Evolutionary conservation across 768 basidiomycete species (phyloP), one percentile per base, ranked within the genome.

Genomic region (Filobasidium floriforme): DNA sequence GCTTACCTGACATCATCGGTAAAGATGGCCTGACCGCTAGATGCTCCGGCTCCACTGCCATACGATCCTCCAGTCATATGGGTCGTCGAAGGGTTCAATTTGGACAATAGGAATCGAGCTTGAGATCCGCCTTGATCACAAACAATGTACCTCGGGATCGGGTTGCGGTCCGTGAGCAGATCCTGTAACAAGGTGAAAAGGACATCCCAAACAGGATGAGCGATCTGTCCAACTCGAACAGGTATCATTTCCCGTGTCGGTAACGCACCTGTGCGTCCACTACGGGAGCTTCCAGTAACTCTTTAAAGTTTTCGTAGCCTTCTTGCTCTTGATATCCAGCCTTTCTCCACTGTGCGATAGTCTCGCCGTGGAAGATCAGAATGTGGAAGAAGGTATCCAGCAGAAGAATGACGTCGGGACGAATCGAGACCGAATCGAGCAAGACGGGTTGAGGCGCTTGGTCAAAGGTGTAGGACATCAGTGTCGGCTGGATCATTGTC

Each of bases 371-470:
- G 88, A 96, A 98, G 79, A 99, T 98, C 73, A 98, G 88, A 71
- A 98, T 96, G 77, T 99, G 94, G 91, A 99, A 98, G 85, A 94
- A 99, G 1, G 94, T 98, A 75, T 99, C 96, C 62, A 99, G 87
- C 11, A 99, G 85, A 37, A 99, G 86, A 74, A 99, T 87, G 68
- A 93, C 91, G 73, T 98, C 96, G 52, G 89, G 89, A 79, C 94
- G 92, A 81, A 98, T 97, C 59, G 94, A 98, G 54, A 99, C 87
- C 61, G 90, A 93, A 81, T 99, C 96, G 40, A 99, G 86, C 22
- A 99, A 83, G 40, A 98, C 94, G 19, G 96, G 96, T 72, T 92
- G 90, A 15, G 96, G 88, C 1, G 86, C 85, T 40, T 73, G 72
- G 76, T 99, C 96, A 76, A 98, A 89, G 9, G 89, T 88, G 80